Conservation (phyloP, 73 alveolate species). For the Paramecium sonneborni region DNA sequence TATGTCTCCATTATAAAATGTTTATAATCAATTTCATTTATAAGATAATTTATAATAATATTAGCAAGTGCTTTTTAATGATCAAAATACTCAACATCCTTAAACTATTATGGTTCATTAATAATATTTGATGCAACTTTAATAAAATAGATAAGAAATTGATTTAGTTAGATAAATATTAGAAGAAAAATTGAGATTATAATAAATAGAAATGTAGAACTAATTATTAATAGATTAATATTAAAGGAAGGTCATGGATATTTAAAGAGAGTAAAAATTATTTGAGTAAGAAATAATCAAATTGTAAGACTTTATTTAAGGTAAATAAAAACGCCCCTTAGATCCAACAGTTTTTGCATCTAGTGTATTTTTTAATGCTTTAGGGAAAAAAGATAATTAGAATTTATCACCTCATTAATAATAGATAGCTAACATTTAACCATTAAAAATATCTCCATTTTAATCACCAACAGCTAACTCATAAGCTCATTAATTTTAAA, state of each 20-base stretch:
- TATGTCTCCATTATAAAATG: background rate
- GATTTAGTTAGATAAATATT: constrained; percentile 20
- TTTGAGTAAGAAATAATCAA: constrained; percentile 11
- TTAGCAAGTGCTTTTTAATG: background rate
- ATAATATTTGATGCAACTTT: background rate
- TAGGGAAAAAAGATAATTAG: background rate
- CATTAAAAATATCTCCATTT: background rate
- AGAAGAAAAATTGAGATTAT: constrained; percentile 41
- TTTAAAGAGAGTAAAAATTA: constrained; percentile 27
- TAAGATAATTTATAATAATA: background rate
- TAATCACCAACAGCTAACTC: background rate
- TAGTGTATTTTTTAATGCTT: background rate
- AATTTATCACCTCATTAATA: background rate
- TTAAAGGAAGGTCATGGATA: constrained; percentile 36
- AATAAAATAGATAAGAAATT: constrained; percentile 36
- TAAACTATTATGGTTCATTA: constrained; percentile 39
- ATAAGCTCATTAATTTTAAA: background rate
- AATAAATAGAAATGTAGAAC: constrained; percentile 49
- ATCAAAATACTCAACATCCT: background rate
- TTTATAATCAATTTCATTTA: background rate
- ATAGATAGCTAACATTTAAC: background rate
- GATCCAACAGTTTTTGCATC: constrained; percentile 49
- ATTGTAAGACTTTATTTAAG: constrained; percentile 38
- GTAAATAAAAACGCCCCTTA: constrained; percentile 19
- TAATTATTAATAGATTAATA: constrained; percentile 28